Conservation (phyloP, 495 filamentous ascomycete species). For the Umbilicaria muhlenbergii region DNA sequence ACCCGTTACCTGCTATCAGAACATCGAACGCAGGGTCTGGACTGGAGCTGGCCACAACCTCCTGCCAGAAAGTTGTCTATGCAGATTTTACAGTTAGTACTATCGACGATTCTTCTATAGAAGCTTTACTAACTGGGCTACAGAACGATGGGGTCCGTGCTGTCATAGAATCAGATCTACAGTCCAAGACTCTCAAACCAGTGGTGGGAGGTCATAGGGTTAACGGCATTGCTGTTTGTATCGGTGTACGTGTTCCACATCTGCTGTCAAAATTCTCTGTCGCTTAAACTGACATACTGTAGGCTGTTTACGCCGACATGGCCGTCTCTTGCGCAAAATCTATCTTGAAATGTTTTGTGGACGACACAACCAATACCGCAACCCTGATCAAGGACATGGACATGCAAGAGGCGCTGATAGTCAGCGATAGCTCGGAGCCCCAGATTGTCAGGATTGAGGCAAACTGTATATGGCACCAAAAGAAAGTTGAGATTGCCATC, state of each 20-base stretch:
- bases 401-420: constrained; percentile 5
- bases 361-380: constrained; percentile 1
- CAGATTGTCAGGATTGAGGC: constrained; percentile 4
- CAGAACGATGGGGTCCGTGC: not conserved
- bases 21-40: constrained; percentile 1
- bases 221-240: constrained; percentile 3
- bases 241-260: constrained; percentile 1
- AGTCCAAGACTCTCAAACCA: constrained; percentile 2
- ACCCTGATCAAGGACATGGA: constrained; percentile 3
- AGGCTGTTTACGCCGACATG: constrained; percentile 6
- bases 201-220: constrained; percentile 4
- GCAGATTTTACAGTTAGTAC: constrained; percentile 1
- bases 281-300: not conserved
- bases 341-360: constrained; percentile 3
- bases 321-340: constrained; percentile 1
- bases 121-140: not conserved
- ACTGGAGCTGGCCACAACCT: not conserved
- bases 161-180: constrained; percentile 2
- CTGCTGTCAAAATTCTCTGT: not conserved
- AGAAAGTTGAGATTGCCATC: constrained; percentile 3
- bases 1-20: constrained; percentile 15
- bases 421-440: constrained; percentile 4
- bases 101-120: not conserved
- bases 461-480: constrained; percentile 2
- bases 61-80: constrained; percentile 1